Percentiles rank a stretch among this genome's conserved stretches.
Conservation (phyloP, 306 rosid genomes). For the Dalbergia cochinchinensis region DNA sequence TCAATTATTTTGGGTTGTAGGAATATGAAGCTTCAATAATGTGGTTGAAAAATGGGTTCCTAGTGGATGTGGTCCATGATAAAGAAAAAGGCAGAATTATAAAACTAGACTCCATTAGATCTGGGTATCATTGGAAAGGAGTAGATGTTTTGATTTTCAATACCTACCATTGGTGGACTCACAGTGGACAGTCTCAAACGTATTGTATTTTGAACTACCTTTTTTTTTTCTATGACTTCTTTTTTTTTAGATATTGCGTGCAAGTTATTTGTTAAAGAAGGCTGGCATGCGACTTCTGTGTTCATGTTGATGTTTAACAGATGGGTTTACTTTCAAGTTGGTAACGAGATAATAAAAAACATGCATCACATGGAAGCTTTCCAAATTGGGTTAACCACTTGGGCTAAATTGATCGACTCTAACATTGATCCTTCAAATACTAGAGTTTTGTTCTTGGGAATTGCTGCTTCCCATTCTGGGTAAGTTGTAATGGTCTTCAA, state of each 20-base stretch:
- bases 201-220: slow-evolving; percentile 30
- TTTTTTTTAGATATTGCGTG: too few species aligned
- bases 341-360: slow-evolving; percentile 50
- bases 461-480: slow-evolving; percentile 72
- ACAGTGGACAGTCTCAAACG: slow-evolving; percentile 52
- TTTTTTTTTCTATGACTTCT: background rate
- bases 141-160: slow-evolving; percentile 75
- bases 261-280: background rate
- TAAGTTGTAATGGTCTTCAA: slow-evolving; percentile 43
- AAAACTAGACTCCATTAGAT: slow-evolving; percentile 64
- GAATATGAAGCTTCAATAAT: slow-evolving; percentile 61
- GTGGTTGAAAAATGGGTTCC: slow-evolving; percentile 75
- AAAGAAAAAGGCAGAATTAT: slow-evolving; percentile 58
- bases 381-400: slow-evolving; percentile 70
- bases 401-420: slow-evolving; percentile 75
- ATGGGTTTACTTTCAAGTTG: slow-evolving; percentile 69
- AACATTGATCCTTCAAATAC: slow-evolving; percentile 70
- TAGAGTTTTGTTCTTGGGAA: slow-evolving; percentile 76
- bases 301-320: slow-evolving; percentile 47
- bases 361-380: slow-evolving; percentile 79
- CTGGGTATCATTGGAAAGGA: slow-evolving; percentile 60
- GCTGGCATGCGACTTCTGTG: background rate
- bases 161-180: slow-evolving; percentile 85
- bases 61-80: slow-evolving; percentile 65
- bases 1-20: slow-evolving; percentile 33